Conservation (phyloP, 1,139 yeast species). For the Geotrichum carabidarum region DNA sequence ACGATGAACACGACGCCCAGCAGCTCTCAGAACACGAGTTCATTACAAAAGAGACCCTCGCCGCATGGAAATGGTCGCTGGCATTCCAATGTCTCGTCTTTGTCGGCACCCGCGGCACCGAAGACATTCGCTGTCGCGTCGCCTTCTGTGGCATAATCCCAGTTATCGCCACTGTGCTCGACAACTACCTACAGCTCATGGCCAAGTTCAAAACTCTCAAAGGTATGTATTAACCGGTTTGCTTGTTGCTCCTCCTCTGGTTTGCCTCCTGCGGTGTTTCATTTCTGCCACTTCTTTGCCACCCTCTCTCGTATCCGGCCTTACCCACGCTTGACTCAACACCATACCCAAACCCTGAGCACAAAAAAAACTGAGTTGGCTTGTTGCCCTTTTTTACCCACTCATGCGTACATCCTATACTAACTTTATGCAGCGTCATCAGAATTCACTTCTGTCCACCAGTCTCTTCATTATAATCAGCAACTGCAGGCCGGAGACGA, state of each 20-base stretch:
- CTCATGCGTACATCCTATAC: not conserved
- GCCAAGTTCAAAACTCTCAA: constrained; percentile 10
- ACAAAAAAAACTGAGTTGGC: constrained; percentile 1
- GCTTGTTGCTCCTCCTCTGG: not conserved
- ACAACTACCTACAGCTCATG: constrained; percentile 55
- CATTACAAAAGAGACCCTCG: constrained; percentile 42
- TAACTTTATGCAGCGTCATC: not conserved
- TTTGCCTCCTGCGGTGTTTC: not conserved
- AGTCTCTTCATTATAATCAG: not conserved
- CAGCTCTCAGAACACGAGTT: constrained; percentile 5
- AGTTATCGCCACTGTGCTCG: constrained; percentile 83
- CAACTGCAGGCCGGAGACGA: not conserved
- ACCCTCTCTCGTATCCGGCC: not conserved
- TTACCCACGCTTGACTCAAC: not conserved
- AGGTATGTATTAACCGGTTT: constrained; percentile 9
- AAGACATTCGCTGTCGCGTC: constrained; percentile 73
- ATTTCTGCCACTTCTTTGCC: not conserved
- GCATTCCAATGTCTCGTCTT: constrained; percentile 88
- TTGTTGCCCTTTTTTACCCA: not conserved
- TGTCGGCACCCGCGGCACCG: constrained; percentile 90
- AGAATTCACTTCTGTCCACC: constrained; percentile 2
- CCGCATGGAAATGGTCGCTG: constrained; percentile 95
- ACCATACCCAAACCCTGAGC: not conserved
- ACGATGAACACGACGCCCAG: constrained; percentile 12
- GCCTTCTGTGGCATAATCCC: constrained; percentile 91